Evolutionary conservation across 1,284 basidiomycete species (phyloP).

Genomic region (Sutorius eximius): DNA sequence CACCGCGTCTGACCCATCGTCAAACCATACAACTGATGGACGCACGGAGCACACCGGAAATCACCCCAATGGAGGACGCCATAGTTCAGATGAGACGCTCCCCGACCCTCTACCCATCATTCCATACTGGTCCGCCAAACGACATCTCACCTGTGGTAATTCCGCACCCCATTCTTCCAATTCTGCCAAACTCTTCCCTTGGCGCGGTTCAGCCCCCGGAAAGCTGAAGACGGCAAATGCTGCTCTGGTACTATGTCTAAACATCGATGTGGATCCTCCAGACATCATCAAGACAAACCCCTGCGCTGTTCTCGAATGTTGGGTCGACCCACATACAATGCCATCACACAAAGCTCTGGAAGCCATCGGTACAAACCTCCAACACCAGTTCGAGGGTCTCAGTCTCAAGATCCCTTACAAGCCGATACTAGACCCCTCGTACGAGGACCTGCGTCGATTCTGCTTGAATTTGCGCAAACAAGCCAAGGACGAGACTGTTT

Average conservation of each 20-base stretch:
- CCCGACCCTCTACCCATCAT: conserved; percentile 60
- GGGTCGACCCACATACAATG: conserved; percentile 94
- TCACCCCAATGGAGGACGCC: conserved; percentile 32
- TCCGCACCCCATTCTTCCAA: conserved; percentile 66
- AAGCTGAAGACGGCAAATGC: conserved; percentile 92
- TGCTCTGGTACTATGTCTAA: conserved; percentile 92
- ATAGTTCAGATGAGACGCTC: conserved; percentile 41
- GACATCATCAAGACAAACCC: conserved; percentile 97
- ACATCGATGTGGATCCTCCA: conserved; percentile 97
- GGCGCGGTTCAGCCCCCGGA: conserved; percentile 76
- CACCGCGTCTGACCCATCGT: conserved; percentile 46
- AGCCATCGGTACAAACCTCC: conserved; percentile 87
- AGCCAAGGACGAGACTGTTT: conserved; percentile 90
- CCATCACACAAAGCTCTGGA: conserved; percentile 87
- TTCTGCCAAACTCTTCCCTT: conserved; percentile 67
- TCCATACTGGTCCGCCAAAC: conserved; percentile 80
- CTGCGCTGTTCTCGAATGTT: conserved; percentile 93
- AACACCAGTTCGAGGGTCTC: conserved; percentile 95
- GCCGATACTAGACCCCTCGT: conserved; percentile 90
- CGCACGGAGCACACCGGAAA: conserved; percentile 19
- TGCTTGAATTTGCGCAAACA: conserved; percentile 84
- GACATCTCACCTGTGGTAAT: conserved; percentile 86
- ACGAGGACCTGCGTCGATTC: conserved; percentile 92
- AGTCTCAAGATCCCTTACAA: conserved; percentile 91
- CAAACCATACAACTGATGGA: conserved; percentile 35